phyloP scores from a whole-genome alignment of 495 filamentous ascomycete species.

The Copromyces sp. region DNA sequence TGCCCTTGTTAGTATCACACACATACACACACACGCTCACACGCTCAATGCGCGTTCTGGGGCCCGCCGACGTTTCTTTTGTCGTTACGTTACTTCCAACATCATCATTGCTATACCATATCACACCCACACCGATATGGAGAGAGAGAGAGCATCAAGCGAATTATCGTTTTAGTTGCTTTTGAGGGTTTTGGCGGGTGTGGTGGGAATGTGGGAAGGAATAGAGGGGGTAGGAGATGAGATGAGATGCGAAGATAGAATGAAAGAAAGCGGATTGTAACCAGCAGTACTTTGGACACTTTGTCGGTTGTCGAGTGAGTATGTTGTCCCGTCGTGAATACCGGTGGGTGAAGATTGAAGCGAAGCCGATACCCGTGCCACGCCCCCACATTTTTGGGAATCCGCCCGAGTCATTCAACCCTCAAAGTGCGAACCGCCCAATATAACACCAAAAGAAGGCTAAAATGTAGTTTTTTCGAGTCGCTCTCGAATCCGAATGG shows the following conservation, averaged over 20 bases:
- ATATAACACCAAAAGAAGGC: too few relatives aligned
- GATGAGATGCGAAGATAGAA: background rate
- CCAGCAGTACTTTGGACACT: background rate
- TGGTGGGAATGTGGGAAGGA: too few relatives aligned
- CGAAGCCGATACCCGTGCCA: too few relatives aligned
- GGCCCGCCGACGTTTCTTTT: background rate
- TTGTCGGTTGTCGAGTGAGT: background rate
- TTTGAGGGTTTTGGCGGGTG: background rate
- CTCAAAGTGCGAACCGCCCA: too few relatives aligned
- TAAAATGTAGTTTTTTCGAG: too few relatives aligned
- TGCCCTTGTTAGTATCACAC: background rate
- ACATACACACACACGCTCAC: too few relatives aligned
- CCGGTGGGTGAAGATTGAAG: background rate
- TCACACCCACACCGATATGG: background rate
- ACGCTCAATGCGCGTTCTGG: background rate
- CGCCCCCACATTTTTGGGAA: too few relatives aligned
- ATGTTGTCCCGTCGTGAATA: background rate
- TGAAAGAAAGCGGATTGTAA: background rate
- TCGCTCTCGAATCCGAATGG: too few relatives aligned
- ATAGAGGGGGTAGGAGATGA: background rate
- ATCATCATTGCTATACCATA: background rate
- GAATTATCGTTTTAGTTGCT: background rate
- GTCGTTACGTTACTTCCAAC: background rate
- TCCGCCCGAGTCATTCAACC: too few relatives aligned
- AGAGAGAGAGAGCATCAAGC: background rate